Base-by-base conservation (phyloP, 108 stramenopile genomes). In the Pseudonitzschia delicatissima region DNA sequence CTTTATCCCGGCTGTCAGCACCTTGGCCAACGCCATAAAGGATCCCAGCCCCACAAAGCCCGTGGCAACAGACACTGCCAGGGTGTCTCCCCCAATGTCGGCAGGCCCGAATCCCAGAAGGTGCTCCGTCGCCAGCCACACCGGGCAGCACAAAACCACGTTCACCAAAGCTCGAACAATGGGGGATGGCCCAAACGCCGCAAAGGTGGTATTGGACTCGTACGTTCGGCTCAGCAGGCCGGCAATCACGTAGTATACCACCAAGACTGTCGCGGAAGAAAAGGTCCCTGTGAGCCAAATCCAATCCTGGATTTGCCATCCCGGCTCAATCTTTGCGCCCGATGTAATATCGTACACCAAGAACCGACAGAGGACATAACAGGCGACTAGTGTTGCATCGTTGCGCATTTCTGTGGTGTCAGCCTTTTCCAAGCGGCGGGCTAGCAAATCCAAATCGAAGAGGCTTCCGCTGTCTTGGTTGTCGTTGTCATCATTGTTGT, bases 81-180 rank as follows among this genome's bases (percentile, higher is more conserved):
- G 29, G 11, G 58, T 39, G 29, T 59, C 31, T 39, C 58, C 58
- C 6, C 58, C 58, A n/a, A 59, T 59, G 35, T 59, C 9, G 58
- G 58, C 6, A 7, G 58, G 58, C 7, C 58, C 58, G 37, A 59
- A 59, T 9, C 29, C 27, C 11, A 59, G 23, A 17, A 36, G 7
- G 36, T 59, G 58, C 36, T 59, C 58, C 58, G 58, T 59, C 4
- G 58, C 58, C 29, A 59, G 36, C 58, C 58, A 59, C 5, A 59
- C n/a, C 29, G 58, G 58, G 36, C 58, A 59, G n/a, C 58, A 59
- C 18, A 59, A 32, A 13, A n/a, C 35, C 5, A 59, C 58, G 29
- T 59, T 59, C 23, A 59, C 58, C 12, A 59, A 7, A 15, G 37
- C 35, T 32, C n/a, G 33, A n/a, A 36, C 32, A 34, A 39, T n/a